Evolutionary conservation across 2,329 filamentous ascomycete species (phyloP), one percentile per base, ranked within the genome.

Genomic region (Thelonectria discophora): DNA sequence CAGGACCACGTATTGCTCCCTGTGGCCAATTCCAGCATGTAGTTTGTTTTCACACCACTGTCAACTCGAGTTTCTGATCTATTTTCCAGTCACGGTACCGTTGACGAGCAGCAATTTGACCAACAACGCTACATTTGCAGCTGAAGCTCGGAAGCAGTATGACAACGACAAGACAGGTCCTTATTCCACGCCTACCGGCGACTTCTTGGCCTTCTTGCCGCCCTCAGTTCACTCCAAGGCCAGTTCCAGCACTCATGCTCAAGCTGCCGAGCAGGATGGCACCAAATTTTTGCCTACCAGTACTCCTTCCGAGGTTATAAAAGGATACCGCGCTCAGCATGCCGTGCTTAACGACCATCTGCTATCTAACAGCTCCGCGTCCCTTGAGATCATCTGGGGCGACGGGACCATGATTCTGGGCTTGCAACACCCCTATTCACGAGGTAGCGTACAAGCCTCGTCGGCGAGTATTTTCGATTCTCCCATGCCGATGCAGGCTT

Each of bases 1-100:
- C 77, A 80, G 24, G 80, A 82, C 47, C 79, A 81, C 5, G 55
- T 64, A 2, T 3, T 66, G 0, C 49, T 69, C 10, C 8, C 47
- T 1, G 43, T 69, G 0, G 30, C 52, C 3, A 58, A 42, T 39
- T 42, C 43, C 6, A 21, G 67, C 61, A 34, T 43, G 66, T 64
- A 6, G n/a, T 13, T 8, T 6, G 30, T 7, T 32, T 32, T 40
- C n/a, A 13, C n/a, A 40, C n/a, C n/a, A n/a, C 12, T 40, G 5
- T 40, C 12, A 17, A 15, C n/a, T 40, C 37, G n/a, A 15, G 11
- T 40, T 40, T 15, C 37, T 40, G n/a, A 40, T 11, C 11, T 15
- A 24, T 18, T 21, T 12, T n/a, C 30, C 30, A 54, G 51, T 54
- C 32, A 43, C 37, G 15, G 52, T 42, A 11, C 52, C 52, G 11